Percentiles rank a stretch among this genome's conserved stretches.
These are phyloP conservation scores for Coffea humblotiana DNA, from an alignment of 305 asterid species.

Conservation along the genomic window DNA sequence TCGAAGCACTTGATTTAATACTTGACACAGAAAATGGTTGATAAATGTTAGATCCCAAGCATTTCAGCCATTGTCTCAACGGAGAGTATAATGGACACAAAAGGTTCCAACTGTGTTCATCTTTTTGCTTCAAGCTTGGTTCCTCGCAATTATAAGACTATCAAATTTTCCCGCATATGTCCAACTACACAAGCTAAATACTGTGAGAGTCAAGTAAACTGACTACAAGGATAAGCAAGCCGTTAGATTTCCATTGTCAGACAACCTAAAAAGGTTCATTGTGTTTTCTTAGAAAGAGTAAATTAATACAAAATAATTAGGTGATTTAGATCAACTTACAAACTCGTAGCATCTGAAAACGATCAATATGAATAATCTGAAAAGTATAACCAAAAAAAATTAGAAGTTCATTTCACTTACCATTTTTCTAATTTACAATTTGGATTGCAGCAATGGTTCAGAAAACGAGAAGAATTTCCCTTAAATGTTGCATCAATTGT, in stretches of 20 bases:
- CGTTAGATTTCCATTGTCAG: background rate
- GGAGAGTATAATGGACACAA: background rate
- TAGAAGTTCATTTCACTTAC: slow-evolving; percentile 40
- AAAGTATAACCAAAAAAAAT: slow-evolving; percentile 6
- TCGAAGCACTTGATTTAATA: background rate
- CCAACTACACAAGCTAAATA: background rate
- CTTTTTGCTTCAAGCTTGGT: background rate
- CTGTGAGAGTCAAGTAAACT: background rate
- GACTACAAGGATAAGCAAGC: background rate
- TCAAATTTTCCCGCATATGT: background rate
- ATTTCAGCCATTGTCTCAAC: background rate
- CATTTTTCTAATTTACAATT: slow-evolving; percentile 93
- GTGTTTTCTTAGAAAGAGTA: background rate
- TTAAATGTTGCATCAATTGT: slow-evolving; percentile 95
- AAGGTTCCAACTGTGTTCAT: background rate
- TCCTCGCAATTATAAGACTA: background rate
- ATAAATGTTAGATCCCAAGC: background rate
- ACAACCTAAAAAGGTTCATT: background rate
- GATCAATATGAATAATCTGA: background rate
- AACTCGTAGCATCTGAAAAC: background rate
- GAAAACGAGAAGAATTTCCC: slow-evolving; percentile 89
- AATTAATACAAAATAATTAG: background rate
- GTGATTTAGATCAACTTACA: background rate
- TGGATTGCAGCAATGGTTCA: slow-evolving; percentile 93
- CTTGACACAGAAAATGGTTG: background rate